Conservation (phyloP, 768 basidiomycete species). For the Suillus lakei region DNA sequence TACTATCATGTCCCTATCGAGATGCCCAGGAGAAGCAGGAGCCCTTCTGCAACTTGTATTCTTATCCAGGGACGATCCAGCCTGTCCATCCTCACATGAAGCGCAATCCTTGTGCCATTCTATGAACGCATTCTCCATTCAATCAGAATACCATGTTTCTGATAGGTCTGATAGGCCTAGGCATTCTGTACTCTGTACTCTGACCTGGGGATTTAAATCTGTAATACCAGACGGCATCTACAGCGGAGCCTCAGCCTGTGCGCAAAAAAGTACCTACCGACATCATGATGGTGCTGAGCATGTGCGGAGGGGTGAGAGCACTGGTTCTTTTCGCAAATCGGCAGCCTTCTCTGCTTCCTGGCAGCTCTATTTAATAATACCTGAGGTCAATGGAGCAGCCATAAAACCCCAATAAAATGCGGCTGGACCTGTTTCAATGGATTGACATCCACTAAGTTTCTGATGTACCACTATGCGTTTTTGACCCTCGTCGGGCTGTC, state of each 20-base stretch:
- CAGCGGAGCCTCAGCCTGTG: not conserved
- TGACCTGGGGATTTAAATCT: not conserved
- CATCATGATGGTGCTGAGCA: constrained; percentile 3
- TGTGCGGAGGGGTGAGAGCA: constrained; percentile 1
- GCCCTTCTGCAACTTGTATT: not conserved
- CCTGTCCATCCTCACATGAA: not conserved
- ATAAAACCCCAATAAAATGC: not conserved
- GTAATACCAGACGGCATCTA: not conserved
- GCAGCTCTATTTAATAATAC: not conserved
- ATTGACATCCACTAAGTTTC: not conserved
- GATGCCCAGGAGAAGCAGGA: not conserved
- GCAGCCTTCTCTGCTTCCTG: constrained; percentile 1
- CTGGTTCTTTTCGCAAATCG: not conserved
- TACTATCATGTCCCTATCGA: not conserved
- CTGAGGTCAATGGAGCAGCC: not conserved
- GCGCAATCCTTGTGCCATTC: not conserved
- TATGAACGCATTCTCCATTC: not conserved
- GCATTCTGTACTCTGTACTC: not conserved
- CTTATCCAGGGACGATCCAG: not conserved
- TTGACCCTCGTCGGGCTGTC: constrained; percentile 33
- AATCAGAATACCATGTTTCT: not conserved
- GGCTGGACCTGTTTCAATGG: not conserved
- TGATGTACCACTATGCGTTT: constrained; percentile 16
- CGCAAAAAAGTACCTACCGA: not conserved
- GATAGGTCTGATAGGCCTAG: not conserved